phyloP scores from a whole-genome alignment of 768 basidiomycete genomes.

The Botryobasidium botryosum region DNA sequence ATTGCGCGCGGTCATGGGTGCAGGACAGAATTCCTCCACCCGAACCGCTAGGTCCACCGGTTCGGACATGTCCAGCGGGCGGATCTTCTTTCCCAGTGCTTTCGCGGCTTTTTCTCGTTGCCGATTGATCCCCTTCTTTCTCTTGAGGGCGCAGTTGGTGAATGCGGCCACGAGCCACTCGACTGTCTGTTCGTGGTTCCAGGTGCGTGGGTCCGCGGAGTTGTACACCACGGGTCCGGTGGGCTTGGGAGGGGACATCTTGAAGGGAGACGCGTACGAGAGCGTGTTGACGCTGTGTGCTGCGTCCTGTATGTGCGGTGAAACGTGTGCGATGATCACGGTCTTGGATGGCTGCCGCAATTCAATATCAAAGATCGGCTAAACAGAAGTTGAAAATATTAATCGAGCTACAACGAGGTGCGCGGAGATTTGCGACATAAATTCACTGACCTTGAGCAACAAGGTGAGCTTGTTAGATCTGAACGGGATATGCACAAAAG shows the following conservation, averaged over 20 bases:
- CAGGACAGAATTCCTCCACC: no score
- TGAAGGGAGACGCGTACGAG: conserved; percentile 23
- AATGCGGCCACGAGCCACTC: conserved; percentile 19
- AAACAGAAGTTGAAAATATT: background rate
- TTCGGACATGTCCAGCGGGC: no score
- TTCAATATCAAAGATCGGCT: conserved; percentile 25
- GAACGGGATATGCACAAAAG: conserved; percentile 25
- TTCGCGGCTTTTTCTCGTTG: background rate
- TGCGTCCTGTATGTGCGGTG: conserved; percentile 23
- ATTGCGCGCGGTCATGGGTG: no score
- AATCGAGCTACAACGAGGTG: background rate
- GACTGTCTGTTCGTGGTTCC: conserved; percentile 19
- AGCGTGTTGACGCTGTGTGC: conserved; percentile 21
- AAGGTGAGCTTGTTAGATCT: conserved; percentile 22
- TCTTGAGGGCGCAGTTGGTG: no score
- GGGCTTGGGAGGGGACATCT: conserved; percentile 18
- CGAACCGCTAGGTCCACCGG: no score
- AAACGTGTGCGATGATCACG: conserved; percentile 24
- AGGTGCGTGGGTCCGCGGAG: conserved; percentile 20
- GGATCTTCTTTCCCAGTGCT: no score
- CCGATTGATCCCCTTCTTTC: conserved; percentile 6
- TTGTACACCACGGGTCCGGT: conserved; percentile 19
- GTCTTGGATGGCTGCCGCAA: conserved; percentile 19
- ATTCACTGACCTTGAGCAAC: conserved; percentile 19
- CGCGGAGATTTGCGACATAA: background rate